Evolutionary conservation across 2,329 filamentous ascomycete genomes (phyloP), one percentile per base, ranked within the genome.

Genomic region (Cytospora mali): DNA sequence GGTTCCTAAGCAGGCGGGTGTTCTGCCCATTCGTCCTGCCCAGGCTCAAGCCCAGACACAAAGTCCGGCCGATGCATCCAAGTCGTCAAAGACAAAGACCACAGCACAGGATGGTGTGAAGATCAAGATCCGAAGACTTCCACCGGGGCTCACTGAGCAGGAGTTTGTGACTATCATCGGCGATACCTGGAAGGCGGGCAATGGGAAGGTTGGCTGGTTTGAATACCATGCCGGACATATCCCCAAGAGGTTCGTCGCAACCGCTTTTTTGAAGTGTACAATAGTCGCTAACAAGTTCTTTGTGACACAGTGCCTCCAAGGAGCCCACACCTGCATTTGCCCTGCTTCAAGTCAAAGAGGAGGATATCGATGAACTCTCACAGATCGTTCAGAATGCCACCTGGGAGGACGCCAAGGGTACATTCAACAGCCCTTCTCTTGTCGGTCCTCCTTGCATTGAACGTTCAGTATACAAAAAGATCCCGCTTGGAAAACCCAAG

Each of bases 131-230:
- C 88, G 96, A 58, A 86, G 94, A 62, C 84, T 99, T 4, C 92
- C 95, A 11, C 93, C 95, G 1, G 92, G 90, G 10, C 81, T 99
- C 74, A 96, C 91, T 0, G 85, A 91, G 71, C 76, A 82, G 0
- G 95, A 99, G 71, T 94, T 96, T 66, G 81, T 88, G 69, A 75
- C 79, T 16, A 82, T 87, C 10, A 74, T 97, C 14, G 93, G 93
- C 4, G 83, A 88, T 1, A 89, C 93, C 55, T 98, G 94, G 94
- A 90, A 88, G 70, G 70, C 84, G 4, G 91, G 90, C n/a, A 85
- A 84, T 54, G 92, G 92, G 33, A 95, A 88, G 72, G 86, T 96
- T 14, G 93, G 96, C 74, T 97, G 92, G 91, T 81, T 90, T 68
- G 84, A 84, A 55, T 99, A 80, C 67, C 75, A 76, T 7, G 69